Conservation (phyloP, 192 early-diverging fungal genomes). For the Coemansia sp. region DNA sequence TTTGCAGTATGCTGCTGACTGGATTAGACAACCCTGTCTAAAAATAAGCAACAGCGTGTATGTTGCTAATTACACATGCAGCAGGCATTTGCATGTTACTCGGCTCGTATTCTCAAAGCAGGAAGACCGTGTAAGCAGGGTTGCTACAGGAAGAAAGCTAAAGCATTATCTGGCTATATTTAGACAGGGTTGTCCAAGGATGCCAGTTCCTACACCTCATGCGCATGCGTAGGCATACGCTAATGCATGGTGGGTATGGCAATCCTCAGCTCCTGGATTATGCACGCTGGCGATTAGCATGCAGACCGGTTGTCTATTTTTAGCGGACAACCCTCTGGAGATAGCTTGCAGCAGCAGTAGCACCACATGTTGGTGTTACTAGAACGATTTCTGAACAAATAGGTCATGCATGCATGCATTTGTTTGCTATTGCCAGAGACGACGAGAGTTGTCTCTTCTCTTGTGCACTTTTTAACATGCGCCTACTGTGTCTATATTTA, state of each 20-base stretch:
- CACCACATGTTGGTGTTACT: not conserved
- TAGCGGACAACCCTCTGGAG: not conserved
- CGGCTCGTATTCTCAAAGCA: too few species aligned
- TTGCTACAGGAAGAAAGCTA: too few species aligned
- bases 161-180: too few species aligned
- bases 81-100: too few species aligned
- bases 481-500: not conserved
- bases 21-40: not conserved
- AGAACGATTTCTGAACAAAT: too few species aligned
- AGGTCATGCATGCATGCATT: not conserved
- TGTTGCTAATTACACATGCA: not conserved
- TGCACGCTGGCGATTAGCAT: not conserved
- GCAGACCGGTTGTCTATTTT: constrained; percentile 5
- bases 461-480: not conserved
- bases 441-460: not conserved
- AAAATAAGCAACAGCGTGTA: not conserved
- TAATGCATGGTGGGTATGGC: not conserved
- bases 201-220: not conserved
- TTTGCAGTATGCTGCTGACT: not conserved
- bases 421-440: not conserved
- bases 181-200: not conserved
- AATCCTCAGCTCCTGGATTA: not conserved
- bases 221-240: not conserved
- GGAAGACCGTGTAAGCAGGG: too few species aligned
- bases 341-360: not conserved